These are phyloP conservation scores for Geranium incanum DNA, from an alignment of 441 rosid species.

Conservation along the genomic window DNA sequence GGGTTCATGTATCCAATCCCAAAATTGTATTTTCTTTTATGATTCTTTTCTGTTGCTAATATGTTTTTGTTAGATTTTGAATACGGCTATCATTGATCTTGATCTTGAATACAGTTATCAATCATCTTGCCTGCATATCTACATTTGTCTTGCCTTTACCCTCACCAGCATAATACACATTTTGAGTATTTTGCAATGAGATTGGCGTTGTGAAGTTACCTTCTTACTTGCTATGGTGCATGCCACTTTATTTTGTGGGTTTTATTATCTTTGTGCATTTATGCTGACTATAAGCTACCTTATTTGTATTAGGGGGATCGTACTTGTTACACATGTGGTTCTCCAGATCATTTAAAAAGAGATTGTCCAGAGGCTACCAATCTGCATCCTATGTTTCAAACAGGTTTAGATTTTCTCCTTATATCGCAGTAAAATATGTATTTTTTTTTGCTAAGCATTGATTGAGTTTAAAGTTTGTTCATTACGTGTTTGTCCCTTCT, in stretches of 20 bases:
- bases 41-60: neutral
- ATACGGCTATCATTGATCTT: neutral
- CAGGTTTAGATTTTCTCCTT: conserved; percentile 25
- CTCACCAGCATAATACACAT: neutral
- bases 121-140: neutral
- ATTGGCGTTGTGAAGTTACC: neutral
- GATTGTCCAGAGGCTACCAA: conserved; percentile 37
- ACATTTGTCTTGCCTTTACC: neutral
- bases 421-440: neutral
- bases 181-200: neutral
- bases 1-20: neutral
- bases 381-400: conserved; percentile 29
- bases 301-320: conserved; percentile 33
- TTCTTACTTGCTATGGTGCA: neutral
- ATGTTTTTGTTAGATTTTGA: neutral
- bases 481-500: conserved; percentile 13
- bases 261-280: neutral
- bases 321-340: conserved; percentile 47
- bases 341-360: conserved; percentile 44
- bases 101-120: neutral
- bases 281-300: conserved; percentile 15
- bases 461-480: conserved; percentile 2
- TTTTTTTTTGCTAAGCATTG: neutral
- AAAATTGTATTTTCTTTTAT: neutral
- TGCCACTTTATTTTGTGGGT: neutral